phyloP scores from a whole-genome alignment of 768 basidiomycete species.

The Naematelia encephala region DNA sequence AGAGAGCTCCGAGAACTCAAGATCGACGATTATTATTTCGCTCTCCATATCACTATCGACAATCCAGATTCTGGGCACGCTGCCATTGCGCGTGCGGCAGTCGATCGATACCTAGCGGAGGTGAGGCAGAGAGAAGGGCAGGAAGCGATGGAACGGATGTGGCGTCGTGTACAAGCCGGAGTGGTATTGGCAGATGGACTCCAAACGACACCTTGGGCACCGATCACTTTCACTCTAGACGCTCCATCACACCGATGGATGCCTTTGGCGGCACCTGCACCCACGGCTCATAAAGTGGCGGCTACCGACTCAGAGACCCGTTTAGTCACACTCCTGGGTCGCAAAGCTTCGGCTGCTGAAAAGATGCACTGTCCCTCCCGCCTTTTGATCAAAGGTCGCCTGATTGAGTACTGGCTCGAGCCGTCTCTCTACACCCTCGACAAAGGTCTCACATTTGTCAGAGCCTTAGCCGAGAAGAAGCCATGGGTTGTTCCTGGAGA shows the following conservation, averaged over 20 bases:
- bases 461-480: slow-evolving; percentile 26
- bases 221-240: slow-evolving; percentile 22
- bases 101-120: slow-evolving; percentile 36
- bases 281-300: slow-evolving; percentile 2
- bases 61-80: slow-evolving; percentile 44
- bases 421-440: slow-evolving; percentile 22
- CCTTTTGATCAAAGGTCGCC: slow-evolving; percentile 23
- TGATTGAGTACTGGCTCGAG: slow-evolving; percentile 36
- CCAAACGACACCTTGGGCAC: slow-evolving; percentile 37
- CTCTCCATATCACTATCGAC: slow-evolving; percentile 45
- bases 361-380: slow-evolving; percentile 42
- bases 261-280: neutral
- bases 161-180: slow-evolving; percentile 38
- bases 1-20: slow-evolving; percentile 38
- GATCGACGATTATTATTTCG: slow-evolving; percentile 46
- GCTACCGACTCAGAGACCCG: slow-evolving; percentile 10
- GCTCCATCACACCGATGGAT: neutral
- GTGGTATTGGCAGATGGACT: slow-evolving; percentile 38
- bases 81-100: slow-evolving; percentile 37
- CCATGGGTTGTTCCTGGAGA: slow-evolving; percentile 37
- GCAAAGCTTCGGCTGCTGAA: slow-evolving; percentile 32
- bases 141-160: slow-evolving; percentile 21
- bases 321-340: slow-evolving; percentile 22
- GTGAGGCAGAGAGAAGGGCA: slow-evolving; percentile 28
- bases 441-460: slow-evolving; percentile 26